Evolutionary conservation across 2,329 filamentous ascomycete species (phyloP), one percentile per base, ranked within the genome.

Genomic region (Chaetomiaceae sp.): DNA sequence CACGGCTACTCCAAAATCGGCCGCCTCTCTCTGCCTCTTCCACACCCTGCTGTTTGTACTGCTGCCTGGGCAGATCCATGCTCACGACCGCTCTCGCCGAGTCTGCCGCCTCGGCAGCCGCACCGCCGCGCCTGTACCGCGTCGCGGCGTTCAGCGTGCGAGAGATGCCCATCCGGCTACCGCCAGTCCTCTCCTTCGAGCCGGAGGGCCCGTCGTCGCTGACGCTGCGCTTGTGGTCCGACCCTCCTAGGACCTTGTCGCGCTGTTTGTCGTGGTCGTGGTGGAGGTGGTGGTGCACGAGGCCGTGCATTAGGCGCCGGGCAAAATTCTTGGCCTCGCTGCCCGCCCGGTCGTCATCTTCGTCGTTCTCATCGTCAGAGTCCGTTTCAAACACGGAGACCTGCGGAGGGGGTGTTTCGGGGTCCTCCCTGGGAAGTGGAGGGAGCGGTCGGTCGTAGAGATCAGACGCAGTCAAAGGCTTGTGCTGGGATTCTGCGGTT

Each of bases 341-440:
- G 36, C 32, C 22, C 10, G 12, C 14, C 8, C 30, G 15, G 10
- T 14, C 18, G 7, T 26, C 19, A 14, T 36, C 30, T 7, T 22
- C 29, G n/a, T 55, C 53, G 41, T 59, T 55, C 1, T 63, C 60
- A 37, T 72, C 70, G 48, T 76, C 72, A 4, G 69, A 69, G 55
- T 75, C 72, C 12, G 65, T 55, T 35, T 76, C 73, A 50, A 76
- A 76, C 19, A 75, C 68, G 2, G 73, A 76, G 26, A 68, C 58
- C 32, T 60, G 59, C 11, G 55, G 54, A 17, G 49, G 52, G 14
- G n/a, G n/a, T n/a, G 44, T 15, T 5, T 34, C 24, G 3, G 36
- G 32, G 8, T 30, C 29, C 6, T 30, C 22, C 2, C 11, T 37
- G 22, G 51, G 50, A 2, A 47, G 35, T 1, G 42, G 42, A 4